Base-by-base conservation (phyloP, 2,329 filamentous ascomycete genomes). In the Phoma sp. region DNA sequence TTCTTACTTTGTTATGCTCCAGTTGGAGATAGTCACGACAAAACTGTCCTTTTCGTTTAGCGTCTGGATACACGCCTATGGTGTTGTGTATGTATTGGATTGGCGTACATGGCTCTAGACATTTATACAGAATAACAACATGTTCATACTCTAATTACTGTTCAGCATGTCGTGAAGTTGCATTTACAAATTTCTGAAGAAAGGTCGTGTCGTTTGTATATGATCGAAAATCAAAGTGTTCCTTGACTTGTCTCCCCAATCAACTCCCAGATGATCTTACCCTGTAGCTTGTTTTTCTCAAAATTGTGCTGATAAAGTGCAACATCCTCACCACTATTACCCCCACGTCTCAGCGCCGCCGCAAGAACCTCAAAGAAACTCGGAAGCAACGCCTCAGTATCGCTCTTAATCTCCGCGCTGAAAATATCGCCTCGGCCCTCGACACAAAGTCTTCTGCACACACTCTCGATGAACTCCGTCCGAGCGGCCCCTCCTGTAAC, bases 391-490 rank as follows among this genome's bases (percentile, higher is more conserved):
- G 52, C 52, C 14, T 46, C 36, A 2, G 57, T 45, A 36, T 62
- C 42, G 2, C 42, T 15, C 15, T 67, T 59, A 11, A 68, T 34
- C 2, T 37, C 36, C 1, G 42, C 42, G 12, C 49, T 51, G 33
- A 66, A 71, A 20, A 73, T 59, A 45, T 73, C 52, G 0, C 69
- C 70, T 2, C 70, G 50, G 1, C 60, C 43, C 7, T 58, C 39
- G 2, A 20, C 34, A 39, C 63, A 68, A 12, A 74, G 50, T 34
- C 65, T 37, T n/a, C 23, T 20, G 7, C 47, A 37, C 3, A 68
- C 67, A 7, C 32, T 30, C 2, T 3, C 18, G 7, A 71, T 53
- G 36, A 72, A 73, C 1, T 28, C 50, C 10, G 55, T 42, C 9
- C 55, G 34, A 11, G 36, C 57, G 5, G 11, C 36, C 6, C 53